A percentile compares a stretch with the other conserved stretches of the same genome.
Conservation (phyloP, 805 yeast genomes). For the Candida caryicola region DNA sequence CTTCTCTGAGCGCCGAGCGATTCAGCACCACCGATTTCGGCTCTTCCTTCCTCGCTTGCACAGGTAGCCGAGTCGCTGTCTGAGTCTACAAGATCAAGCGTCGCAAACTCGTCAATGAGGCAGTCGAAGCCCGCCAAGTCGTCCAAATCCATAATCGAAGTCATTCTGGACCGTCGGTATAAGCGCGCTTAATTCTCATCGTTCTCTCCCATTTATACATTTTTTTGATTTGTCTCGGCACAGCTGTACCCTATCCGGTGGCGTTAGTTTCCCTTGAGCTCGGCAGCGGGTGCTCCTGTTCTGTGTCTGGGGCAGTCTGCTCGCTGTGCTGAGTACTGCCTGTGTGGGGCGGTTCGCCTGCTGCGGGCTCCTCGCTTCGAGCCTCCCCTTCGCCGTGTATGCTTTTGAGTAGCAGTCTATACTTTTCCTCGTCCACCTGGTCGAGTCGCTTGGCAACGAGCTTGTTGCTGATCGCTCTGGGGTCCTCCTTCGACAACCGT, state of each 20-base stretch:
- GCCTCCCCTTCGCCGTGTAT: no score
- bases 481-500: constrained; percentile 22
- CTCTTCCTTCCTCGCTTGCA: background rate
- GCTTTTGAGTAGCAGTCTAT: constrained; percentile 15
- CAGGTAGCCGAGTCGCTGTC: no score
- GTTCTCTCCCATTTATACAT: no score
- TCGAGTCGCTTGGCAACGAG: constrained; percentile 19
- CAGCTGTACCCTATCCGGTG: no score
- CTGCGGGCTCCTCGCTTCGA: constrained; percentile 1
- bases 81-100: no score
- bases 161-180: no score
- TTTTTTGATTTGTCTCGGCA: no score
- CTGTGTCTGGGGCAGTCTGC: background rate
- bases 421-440: constrained; percentile 13
- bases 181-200: no score
- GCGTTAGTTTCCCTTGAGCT: background rate
- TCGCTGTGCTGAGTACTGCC: background rate
- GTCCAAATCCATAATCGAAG: no score
- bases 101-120: background rate
- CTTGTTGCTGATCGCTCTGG: constrained; percentile 22
- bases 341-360: constrained; percentile 1
- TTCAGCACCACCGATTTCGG: background rate
- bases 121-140: background rate
- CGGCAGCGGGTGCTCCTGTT: background rate
- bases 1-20: background rate